Evolutionary conservation across 345 rosid species (phyloP).

Genomic region (Corchorus capsularis): DNA sequence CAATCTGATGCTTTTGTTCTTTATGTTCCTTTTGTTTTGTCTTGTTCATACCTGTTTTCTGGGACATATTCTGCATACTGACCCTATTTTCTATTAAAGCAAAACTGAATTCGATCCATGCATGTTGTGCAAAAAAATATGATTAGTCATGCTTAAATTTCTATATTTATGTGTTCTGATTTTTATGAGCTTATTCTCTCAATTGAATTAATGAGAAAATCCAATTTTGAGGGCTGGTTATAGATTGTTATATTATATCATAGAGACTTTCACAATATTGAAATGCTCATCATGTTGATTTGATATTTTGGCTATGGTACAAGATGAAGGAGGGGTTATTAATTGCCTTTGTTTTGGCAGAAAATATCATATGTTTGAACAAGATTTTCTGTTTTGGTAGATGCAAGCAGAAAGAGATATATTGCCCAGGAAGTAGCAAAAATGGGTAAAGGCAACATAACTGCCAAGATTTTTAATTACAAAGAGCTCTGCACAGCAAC

Average conservation of each 20-base stretch:
- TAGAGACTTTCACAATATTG: not conserved
- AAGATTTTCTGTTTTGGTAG: constrained; percentile 34
- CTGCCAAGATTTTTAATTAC: constrained; percentile 60
- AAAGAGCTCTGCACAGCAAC: constrained; percentile 69
- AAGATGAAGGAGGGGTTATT: not conserved
- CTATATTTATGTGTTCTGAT: too few relatives aligned
- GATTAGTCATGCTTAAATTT: not conserved
- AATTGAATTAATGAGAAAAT: too few relatives aligned
- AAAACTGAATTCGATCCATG: not conserved
- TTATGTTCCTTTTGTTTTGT: not conserved
- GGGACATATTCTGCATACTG: not conserved
- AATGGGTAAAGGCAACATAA: constrained; percentile 67
- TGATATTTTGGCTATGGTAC: not conserved
- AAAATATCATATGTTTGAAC: not conserved
- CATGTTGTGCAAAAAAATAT: not conserved
- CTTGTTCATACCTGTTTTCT: not conserved
- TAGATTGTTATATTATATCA: not conserved
- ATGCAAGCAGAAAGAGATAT: constrained; percentile 70
- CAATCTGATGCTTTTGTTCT: not conserved
- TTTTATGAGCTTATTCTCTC: too few relatives aligned
- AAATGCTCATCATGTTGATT: not conserved
- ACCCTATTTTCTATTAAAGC: not conserved
- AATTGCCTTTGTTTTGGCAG: not conserved
- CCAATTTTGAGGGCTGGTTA: too few relatives aligned
- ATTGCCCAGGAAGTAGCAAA: constrained; percentile 62